Base-by-base conservation (phyloP, 108 stramenopile genomes). In the Nitzschia sp. region DNA sequence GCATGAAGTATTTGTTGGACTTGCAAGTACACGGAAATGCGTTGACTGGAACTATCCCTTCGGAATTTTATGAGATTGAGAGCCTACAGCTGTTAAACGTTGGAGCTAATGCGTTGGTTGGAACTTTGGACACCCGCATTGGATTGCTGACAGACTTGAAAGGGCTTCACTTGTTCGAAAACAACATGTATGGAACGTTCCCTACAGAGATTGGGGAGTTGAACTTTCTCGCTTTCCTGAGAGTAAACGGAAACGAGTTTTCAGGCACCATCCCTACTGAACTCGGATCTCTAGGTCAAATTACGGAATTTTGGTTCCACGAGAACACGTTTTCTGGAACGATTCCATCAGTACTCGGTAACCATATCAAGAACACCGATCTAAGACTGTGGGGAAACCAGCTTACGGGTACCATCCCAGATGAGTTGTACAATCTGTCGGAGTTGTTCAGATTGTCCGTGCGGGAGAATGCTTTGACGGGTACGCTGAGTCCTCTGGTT, bases 1-100 rank as follows among this genome's bases (percentile, higher is more conserved):
- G 42, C 14, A 59, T 78, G 39, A 51, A 56, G 52, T 24, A 78
- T 20, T 72, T 83, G 50, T 38, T 67, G 15, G 69, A 63, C 42
- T 34, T 87, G 1, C 81, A 84, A 50, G 50, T 87, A 0, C 78
- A 82, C 51, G 78, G 76, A 3, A 84, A 84, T 41, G 0, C 40
- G 19, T 54, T 84, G 10, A 75, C 76, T 0, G 83, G 86, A 24
- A 56, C 54, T 3, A 73, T 85, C 43, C 83, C 83, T 12, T 44
- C 25, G 3, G 52, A 63, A 20, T 70, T 24, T 7, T 76, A 48
- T 26, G 64, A 22, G 2, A 24, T 39, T 37, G 40, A 24, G 34
- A 42, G 39, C 17, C 21, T 73, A 51, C 22, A n/a, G 17, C 25
- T 53, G 39, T 65, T 58, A 2, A 65, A 73, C 22, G 44, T 65